These are phyloP conservation scores for Wallacemonas collosoma DNA, from an alignment of 208 protist species.

Conservation along the genomic window DNA sequence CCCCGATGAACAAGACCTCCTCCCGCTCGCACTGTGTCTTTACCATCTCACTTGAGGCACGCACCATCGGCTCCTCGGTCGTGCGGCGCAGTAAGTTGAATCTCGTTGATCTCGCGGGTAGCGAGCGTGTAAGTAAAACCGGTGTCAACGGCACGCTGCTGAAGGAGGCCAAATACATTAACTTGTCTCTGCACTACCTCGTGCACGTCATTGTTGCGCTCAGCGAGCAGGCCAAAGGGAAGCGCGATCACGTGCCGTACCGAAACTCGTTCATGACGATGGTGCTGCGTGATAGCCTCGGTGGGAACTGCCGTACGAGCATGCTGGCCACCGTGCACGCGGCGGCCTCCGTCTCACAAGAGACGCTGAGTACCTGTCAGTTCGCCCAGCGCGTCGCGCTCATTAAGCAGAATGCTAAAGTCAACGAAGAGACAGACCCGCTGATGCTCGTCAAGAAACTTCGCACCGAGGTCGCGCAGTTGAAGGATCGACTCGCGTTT, in stretches of 20 bases:
- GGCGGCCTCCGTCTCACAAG: slow-evolving; percentile 50
- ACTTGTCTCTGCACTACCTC: slow-evolving; percentile 88
- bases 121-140: slow-evolving; percentile 87
- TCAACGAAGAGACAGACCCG: slow-evolving; percentile 93
- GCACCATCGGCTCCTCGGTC: slow-evolving; percentile 45
- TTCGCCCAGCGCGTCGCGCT: slow-evolving; percentile 91
- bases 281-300: slow-evolving; percentile 91
- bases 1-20: slow-evolving; percentile 93
- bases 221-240: slow-evolving; percentile 72
- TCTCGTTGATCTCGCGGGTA: slow-evolving; percentile 94
- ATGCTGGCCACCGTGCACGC: slow-evolving; percentile 92
- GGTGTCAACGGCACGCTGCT: slow-evolving; percentile 75
- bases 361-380: slow-evolving; percentile 90
- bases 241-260: slow-evolving; percentile 93
- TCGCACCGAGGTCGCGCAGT: slow-evolving; percentile 81
- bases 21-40: slow-evolving; percentile 94
- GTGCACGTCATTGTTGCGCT: slow-evolving; percentile 89
- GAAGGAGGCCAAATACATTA: slow-evolving; percentile 91
- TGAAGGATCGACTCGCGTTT: slow-evolving; percentile 88
- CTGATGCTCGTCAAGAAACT: slow-evolving; percentile 88
- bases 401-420: slow-evolving; percentile 84
- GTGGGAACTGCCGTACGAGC: slow-evolving; percentile 95
- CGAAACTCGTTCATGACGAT: slow-evolving; percentile 95
- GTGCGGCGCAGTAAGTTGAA: slow-evolving; percentile 78
- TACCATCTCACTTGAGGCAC: slow-evolving; percentile 77